Percentiles rank a stretch among this genome's conserved stretches.
Evolutionary conservation across 805 yeast genomes (phyloP).

Genomic region (Saccharomycopsis oosterbeekiorum): DNA sequence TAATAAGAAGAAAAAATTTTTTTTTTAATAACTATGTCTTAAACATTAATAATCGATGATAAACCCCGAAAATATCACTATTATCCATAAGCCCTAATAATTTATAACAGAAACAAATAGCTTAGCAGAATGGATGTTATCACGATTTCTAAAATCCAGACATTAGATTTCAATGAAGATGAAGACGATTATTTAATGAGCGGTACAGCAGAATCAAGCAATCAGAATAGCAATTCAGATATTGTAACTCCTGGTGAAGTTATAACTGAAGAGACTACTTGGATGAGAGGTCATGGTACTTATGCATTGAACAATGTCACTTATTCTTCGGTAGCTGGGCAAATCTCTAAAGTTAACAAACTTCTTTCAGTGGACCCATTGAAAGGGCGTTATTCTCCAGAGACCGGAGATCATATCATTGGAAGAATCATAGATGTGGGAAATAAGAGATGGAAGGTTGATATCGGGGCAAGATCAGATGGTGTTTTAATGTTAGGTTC

Average conservation of each 20-base stretch:
- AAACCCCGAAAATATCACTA: too few relatives aligned
- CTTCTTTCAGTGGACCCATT: constrained; percentile 78
- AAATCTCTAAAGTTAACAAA: constrained; percentile 75
- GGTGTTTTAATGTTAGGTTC: constrained; percentile 91
- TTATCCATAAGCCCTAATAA: too few relatives aligned
- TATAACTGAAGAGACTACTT: constrained; percentile 88
- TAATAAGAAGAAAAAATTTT: background rate
- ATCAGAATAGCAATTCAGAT: constrained; percentile 6
- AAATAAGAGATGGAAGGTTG: constrained; percentile 91
- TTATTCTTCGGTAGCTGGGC: constrained; percentile 88
- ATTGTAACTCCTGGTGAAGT: constrained; percentile 93
- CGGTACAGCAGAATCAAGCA: constrained; percentile 19
- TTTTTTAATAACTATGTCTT: background rate
- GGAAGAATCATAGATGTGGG: constrained; percentile 95
- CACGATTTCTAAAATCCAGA: constrained; percentile 14
- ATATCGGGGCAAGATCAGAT: constrained; percentile 89
- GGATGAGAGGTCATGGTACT: constrained; percentile 99
- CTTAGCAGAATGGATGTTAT: constrained; percentile 14
- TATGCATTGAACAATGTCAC: constrained; percentile 67
- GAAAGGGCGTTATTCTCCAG: constrained; percentile 82
- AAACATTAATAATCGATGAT: too few relatives aligned
- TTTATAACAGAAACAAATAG: background rate
- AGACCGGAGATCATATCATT: constrained; percentile 91
- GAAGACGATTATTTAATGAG: constrained; percentile 24
- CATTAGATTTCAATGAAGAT: constrained; percentile 23